Base-by-base conservation (phyloP, 768 basidiomycete genomes). In the Pleurotus eryngii region DNA sequence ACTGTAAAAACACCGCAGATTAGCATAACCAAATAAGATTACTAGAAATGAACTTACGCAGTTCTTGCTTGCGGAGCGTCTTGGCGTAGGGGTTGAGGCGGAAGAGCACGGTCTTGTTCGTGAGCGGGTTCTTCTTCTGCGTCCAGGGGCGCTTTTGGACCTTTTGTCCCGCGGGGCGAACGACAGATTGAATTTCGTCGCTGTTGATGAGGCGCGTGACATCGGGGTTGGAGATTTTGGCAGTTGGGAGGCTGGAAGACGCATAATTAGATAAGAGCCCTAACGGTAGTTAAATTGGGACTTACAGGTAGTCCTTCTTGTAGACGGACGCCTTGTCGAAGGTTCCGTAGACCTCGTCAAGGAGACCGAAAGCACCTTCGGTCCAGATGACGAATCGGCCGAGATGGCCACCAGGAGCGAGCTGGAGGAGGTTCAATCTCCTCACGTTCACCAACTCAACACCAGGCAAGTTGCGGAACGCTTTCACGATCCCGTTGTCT, bases 341-440 rank as follows among this genome's bases (percentile, higher is more conserved):
- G 64, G 95, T 98, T 56, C 96, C 97, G 73, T 90, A 99, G 62
- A 98, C 86, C 64, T 93, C 89, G 72, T 98, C 97, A 57, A 99
- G 90, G 62, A 91, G 85, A 54, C 76, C 81, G 72, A 98, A 97
- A 24, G 97, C 97, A 67, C 82, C 82, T 78, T 96, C 90, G 60
- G 97, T 98, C 97, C 97, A 99, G 82, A 99, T 96, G 72, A 98
- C 81, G 80, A 99, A 99, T 61, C 97, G 93, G 60, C 97, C 97
- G 59, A 99, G 87, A 72, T 99, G 97, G 63, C 97, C 97, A 86
- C 97, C 97, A 49, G 97, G 97, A 14, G 97, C 97, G 72, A 99
- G 92, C 78, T 98, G 95, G 72, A 99, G 93, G 67, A 99, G 85
- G 80, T 99, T 99, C 67, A 99, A 80, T 51, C 91, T 78, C 73